Base-by-base conservation (phyloP, 2,329 filamentous ascomycete species). In the Calonectria hongkongensis region DNA sequence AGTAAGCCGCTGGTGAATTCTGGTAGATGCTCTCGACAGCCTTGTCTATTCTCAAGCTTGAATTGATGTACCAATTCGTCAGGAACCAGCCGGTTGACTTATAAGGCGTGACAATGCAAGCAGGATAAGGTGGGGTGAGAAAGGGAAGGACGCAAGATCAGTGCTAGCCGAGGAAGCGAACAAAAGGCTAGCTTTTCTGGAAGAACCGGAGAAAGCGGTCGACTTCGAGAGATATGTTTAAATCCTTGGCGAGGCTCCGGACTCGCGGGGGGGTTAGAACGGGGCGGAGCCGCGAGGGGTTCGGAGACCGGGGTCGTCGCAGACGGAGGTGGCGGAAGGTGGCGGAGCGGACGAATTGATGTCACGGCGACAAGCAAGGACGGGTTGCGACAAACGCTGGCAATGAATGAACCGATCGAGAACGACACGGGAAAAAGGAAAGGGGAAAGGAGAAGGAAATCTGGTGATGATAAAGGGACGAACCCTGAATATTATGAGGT, bases 261-360 rank as follows among this genome's bases (percentile, higher is more conserved):
- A 75, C 60, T 48, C 65, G 70, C 56, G 73, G 71, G 75, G 77
- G 65, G 72, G 47, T 76, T 71, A 62, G 68, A 75, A 79, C 77
- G 77, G 70, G 63, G 77, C 77, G 77, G 77, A 79, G 77, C 77
- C 77, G 77, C 63, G 73, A 75, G 70, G 68, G 56, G 73, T 51
- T 78, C 74, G 77, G 74, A 41, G 70, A 54, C 63, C 67, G 54
- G 71, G 70, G 54, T 62, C 43, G 56, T 68, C 39, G 27, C 47
- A 63, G 68, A 64, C 71, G 73, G 70, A 75, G 77, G 77, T 74
- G 70, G 71, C 73, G 76, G 76, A 70, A 41, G 13, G 50, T 66
- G 48, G 63, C 56, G 69, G 69, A 71, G 64, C 36, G 65, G 64
- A 21, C 33, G 54, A 54, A 45, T 68, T 43, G 25, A 60, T 68